Conservation (phyloP, 176 grass and related monocot genomes). For the Avena atlantica region DNA sequence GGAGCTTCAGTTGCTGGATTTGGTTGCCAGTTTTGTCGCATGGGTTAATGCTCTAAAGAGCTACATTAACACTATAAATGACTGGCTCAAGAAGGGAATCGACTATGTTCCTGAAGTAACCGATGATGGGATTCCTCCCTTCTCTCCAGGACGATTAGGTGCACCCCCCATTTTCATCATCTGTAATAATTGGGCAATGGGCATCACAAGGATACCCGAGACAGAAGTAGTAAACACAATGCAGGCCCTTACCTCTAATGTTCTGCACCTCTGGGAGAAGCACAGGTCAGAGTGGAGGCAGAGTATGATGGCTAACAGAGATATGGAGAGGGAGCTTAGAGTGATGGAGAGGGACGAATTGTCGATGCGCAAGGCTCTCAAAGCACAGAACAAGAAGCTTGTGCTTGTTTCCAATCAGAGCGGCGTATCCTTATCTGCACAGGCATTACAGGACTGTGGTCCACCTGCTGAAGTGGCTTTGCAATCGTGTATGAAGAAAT, state of each 20-base stretch:
- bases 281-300: slow-evolving; percentile 56
- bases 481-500: slow-evolving; percentile 47
- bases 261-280: slow-evolving; percentile 59
- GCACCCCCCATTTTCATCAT: slow-evolving; percentile 70
- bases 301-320: slow-evolving; percentile 50
- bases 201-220: slow-evolving; percentile 53
- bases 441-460: background rate
- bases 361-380: slow-evolving; percentile 48
- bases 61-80: slow-evolving; percentile 64
- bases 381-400: slow-evolving; percentile 58
- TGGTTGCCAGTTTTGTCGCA: slow-evolving; percentile 50
- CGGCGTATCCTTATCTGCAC: slow-evolving; percentile 39
- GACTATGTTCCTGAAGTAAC: slow-evolving; percentile 71
- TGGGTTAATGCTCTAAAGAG: slow-evolving; percentile 68
- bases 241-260: slow-evolving; percentile 49
- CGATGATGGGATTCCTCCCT: slow-evolving; percentile 64
- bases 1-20: slow-evolving; percentile 61
- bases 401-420: slow-evolving; percentile 38
- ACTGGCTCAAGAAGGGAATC: slow-evolving; percentile 74
- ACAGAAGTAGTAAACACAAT: slow-evolving; percentile 44
- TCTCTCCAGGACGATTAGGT: slow-evolving; percentile 74
- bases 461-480: slow-evolving; percentile 36
- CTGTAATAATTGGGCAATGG: slow-evolving; percentile 63
- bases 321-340: slow-evolving; percentile 53
- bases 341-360: slow-evolving; percentile 58